Conservation (phyloP, 2,329 filamentous ascomycete genomes). For the Sporothrix phasma region DNA sequence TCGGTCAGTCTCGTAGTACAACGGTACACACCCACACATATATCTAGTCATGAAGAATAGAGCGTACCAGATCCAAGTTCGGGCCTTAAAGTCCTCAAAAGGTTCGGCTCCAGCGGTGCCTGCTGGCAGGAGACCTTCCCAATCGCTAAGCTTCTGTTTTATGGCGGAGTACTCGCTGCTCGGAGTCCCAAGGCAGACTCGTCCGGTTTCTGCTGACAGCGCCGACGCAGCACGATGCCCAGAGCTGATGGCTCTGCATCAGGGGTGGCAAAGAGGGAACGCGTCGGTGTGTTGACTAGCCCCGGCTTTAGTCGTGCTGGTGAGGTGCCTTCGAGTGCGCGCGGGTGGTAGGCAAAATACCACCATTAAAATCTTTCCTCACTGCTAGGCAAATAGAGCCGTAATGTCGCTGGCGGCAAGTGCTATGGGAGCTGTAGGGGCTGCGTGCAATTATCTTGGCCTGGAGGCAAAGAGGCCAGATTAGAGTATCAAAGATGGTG, state of each 20-base stretch:
- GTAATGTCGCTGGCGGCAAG: conserved; percentile 45
- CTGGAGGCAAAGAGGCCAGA: conserved; percentile 17
- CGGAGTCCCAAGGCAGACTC: conserved; percentile 36
- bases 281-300: conserved; percentile 33
- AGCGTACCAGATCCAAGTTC: conserved; percentile 39
- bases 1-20: not conserved
- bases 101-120: conserved; percentile 37
- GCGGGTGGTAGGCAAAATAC: conserved; percentile 37
- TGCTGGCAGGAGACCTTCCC: conserved; percentile 39
- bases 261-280: conserved; percentile 46
- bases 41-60: too few species aligned
- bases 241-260: conserved; percentile 45
- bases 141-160: conserved; percentile 34
- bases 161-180: conserved; percentile 39
- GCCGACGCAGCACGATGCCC: conserved; percentile 41
- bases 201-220: conserved; percentile 37
- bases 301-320: conserved; percentile 38
- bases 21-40: conserved; percentile 16
- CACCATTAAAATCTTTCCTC: conserved; percentile 42
- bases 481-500: not conserved
- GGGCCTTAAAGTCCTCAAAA: conserved; percentile 38
- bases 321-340: conserved; percentile 45
- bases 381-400: conserved; percentile 41
- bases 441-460: conserved; percentile 48
- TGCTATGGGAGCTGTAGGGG: conserved; percentile 41